Evolutionary conservation across 768 basidiomycete species (phyloP).

Genomic region (Galerina marginata): DNA sequence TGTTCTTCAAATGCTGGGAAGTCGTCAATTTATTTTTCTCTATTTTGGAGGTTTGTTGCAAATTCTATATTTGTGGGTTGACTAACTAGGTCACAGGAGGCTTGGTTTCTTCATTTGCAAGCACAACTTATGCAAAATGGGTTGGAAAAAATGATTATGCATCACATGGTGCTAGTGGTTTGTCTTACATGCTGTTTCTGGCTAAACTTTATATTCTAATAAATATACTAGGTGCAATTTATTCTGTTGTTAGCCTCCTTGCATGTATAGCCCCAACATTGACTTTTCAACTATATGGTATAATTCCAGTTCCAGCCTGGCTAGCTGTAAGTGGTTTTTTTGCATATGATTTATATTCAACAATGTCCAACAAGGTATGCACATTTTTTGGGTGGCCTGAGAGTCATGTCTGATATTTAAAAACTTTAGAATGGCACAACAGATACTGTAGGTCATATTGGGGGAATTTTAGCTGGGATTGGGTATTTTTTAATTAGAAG

Average conservation of each 20-base stretch:
- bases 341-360: constrained; percentile 59
- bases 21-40: constrained; percentile 67
- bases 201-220: constrained; percentile 1
- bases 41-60: constrained; percentile 68
- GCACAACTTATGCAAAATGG: constrained; percentile 53
- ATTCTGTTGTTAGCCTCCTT: constrained; percentile 71
- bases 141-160: constrained; percentile 41
- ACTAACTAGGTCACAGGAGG: constrained; percentile 52
- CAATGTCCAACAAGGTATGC: constrained; percentile 45
- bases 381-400: not conserved
- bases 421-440: constrained; percentile 50
- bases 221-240: constrained; percentile 63
- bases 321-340: constrained; percentile 71
- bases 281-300: constrained; percentile 73
- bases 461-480: constrained; percentile 65
- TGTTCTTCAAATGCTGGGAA: constrained; percentile 68
- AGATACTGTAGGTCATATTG: constrained; percentile 73
- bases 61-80: not conserved
- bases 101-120: constrained; percentile 55
- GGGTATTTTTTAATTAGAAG: constrained; percentile 54
- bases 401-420: constrained; percentile 3
- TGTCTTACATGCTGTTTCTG: constrained; percentile 19
- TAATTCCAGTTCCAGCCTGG: constrained; percentile 85
- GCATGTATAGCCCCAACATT: constrained; percentile 71
- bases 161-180: constrained; percentile 79